Percentiles rank a stretch among this genome's conserved stretches.
phyloP scores from a whole-genome alignment of 2,329 filamentous ascomycete genomes.

The Ascocoryne sarcoides region DNA sequence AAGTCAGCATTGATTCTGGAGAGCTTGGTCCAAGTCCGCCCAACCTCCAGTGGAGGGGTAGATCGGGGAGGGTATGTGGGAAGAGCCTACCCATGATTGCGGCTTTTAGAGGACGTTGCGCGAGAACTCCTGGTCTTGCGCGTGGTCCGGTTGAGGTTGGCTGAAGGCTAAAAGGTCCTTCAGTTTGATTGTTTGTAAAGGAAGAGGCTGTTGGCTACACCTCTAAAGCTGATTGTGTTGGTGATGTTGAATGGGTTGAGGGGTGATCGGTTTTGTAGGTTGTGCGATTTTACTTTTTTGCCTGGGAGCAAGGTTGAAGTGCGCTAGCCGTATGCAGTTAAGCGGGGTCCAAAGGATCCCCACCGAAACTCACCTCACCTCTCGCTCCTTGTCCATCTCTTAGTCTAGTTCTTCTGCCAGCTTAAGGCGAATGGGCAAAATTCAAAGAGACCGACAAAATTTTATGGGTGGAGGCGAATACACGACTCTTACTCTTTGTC shows the following conservation, averaged over 20 bases:
- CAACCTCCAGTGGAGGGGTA: neutral
- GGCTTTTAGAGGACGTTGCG: conserved; percentile 38
- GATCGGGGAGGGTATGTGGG: conserved; percentile 10
- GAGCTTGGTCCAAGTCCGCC: neutral
- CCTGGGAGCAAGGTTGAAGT: neutral
- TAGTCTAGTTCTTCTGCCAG: too few relatives aligned
- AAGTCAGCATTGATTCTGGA: conserved; percentile 35
- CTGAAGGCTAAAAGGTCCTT: conserved; percentile 21
- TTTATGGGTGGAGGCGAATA: too few relatives aligned
- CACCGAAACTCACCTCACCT: too few relatives aligned
- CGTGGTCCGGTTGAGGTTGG: conserved; percentile 18
- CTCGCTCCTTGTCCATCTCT: too few relatives aligned
- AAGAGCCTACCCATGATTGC: conserved; percentile 52
- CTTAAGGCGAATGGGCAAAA: too few relatives aligned
- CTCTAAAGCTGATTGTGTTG: neutral
- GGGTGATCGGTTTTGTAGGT: conserved; percentile 6
- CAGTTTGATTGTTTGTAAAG: conserved; percentile 5
- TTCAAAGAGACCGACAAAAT: too few relatives aligned
- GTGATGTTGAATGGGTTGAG: neutral
- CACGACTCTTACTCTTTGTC: too few relatives aligned
- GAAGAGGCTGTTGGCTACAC: neutral
- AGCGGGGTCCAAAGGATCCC: neutral
- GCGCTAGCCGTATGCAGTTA: neutral
- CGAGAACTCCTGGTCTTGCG: conserved; percentile 29
- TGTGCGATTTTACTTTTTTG: conserved; percentile 10